phyloP scores from a whole-genome alignment of 306 rosid genomes.

The Dryas drummondii region DNA sequence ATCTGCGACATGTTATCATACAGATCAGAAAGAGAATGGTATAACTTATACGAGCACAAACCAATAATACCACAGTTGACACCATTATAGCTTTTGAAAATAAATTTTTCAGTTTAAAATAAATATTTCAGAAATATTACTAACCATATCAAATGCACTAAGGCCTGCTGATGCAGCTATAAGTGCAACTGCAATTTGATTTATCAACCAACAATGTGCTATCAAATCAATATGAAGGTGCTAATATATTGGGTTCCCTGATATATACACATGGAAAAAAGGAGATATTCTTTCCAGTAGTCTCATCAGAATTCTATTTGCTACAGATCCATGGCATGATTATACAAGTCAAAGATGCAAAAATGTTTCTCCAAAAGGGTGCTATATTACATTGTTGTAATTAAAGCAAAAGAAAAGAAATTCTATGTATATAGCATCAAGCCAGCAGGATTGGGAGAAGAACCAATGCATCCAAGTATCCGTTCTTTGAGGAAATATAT shows the following conservation, averaged over 20 bases:
- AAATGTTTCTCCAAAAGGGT: neutral
- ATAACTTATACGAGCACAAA: neutral
- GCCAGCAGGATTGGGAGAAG: neutral
- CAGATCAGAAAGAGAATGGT: neutral
- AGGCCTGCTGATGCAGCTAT: neutral
- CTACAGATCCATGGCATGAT: neutral
- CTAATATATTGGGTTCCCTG: neutral
- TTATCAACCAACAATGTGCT: neutral
- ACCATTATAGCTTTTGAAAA: neutral
- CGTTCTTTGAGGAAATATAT: neutral
- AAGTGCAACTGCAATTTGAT: neutral
- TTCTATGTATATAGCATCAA: neutral
- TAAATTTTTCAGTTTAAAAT: neutral
- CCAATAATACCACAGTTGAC: neutral
- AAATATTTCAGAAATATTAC: neutral
- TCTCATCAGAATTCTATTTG: conserved; percentile 1
- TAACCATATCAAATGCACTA: neutral
- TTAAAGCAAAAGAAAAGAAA: neutral
- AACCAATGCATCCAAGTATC: neutral
- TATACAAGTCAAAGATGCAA: neutral
- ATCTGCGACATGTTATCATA: conserved; percentile 42
- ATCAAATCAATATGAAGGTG: neutral
- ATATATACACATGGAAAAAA: neutral
- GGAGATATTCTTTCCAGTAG: neutral
- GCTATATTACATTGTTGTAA: neutral